Base-by-base conservation (phyloP, 2,329 filamentous ascomycete genomes). In the Fusarium sp. region DNA sequence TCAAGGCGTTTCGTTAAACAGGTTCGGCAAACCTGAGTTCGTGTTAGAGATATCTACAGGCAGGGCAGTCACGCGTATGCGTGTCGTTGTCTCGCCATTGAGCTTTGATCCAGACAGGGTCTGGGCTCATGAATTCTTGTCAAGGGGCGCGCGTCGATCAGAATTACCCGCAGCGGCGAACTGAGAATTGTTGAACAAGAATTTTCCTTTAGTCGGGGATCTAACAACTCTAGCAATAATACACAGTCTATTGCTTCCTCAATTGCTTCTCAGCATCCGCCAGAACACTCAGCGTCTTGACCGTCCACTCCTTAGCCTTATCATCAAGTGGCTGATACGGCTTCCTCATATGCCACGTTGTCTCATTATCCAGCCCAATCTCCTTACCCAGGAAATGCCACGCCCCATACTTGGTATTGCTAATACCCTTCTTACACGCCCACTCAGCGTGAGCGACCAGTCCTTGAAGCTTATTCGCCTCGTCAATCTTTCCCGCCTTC, bases 391-490 rank as follows among this genome's bases (percentile, higher is more conserved):
- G 70, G 69, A 83, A 86, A 67, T 83, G 78, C 75, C 83, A 84
- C 0, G 84, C 82, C 11, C 83, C 85, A 60, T 83, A 87, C 72
- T 87, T 87, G 0, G 85, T 87, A 13, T 81, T 77, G 1, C 84
- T 81, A 31, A 87, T 82, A 0, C 84, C 82, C 77, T 87, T 86
- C 75, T 87, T 87, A 70, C 86, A 87, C 1, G 86, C 85, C 82
- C 84, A 86, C 69, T 87, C 86, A 1, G 85, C 85, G 54, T 85
- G 82, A 4, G 86, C 84, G 0, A 87, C 83, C 7, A 82, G 68
- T 7, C 82, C 82, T 54, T 87, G 86, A 35, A 87, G 73, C 33
- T 74, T 77, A 26, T 75, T 78, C 3, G 84, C 84, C 55, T 85
- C 83, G 0, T 83, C 80, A 2, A 80, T 54, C 62, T 80, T 78